Conservation (phyloP, 2,329 filamentous ascomycete genomes). For the Colletotrichum sp. region DNA sequence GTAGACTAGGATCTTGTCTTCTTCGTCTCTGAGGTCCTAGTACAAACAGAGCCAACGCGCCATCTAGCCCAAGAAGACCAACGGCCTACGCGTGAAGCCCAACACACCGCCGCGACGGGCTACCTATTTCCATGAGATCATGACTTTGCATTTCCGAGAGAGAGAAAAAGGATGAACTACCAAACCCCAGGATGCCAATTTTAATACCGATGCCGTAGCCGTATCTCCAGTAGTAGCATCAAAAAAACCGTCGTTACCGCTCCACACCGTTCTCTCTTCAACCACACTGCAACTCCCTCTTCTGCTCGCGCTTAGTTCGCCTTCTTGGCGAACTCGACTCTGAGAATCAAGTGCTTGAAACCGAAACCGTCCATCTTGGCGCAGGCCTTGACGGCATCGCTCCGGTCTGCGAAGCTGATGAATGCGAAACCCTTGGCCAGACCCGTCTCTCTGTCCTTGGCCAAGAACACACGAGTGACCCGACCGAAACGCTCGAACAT, state of each 20-base stretch:
- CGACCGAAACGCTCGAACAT: constrained; percentile 98
- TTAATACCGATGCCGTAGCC: constrained; percentile 19
- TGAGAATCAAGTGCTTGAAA: constrained; percentile 85
- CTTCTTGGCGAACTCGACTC: constrained; percentile 89
- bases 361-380: constrained; percentile 97
- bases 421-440: constrained; percentile 98
- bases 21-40: background rate
- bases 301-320: constrained; percentile 39
- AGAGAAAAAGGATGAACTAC: constrained; percentile 14
- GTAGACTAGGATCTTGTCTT: background rate
- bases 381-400: constrained; percentile 90
- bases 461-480: constrained; percentile 96
- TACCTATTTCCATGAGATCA: constrained; percentile 10
- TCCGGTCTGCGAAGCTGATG: constrained; percentile 92
- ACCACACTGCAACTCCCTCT: background rate
- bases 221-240: constrained; percentile 20
- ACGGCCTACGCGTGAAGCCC: background rate
- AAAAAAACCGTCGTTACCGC: constrained; percentile 14
- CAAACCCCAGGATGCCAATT: constrained; percentile 20
- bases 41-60: background rate
- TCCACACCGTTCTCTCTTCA: background rate
- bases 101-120: background rate
- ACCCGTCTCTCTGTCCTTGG: constrained; percentile 96
- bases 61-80: background rate
- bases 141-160: constrained; percentile 12